A percentile compares a stretch with the other conserved stretches of the same genome.
phyloP scores from a whole-genome alignment of 371 early-diverging fungal species.

The Saksenaea oblongispora region DNA sequence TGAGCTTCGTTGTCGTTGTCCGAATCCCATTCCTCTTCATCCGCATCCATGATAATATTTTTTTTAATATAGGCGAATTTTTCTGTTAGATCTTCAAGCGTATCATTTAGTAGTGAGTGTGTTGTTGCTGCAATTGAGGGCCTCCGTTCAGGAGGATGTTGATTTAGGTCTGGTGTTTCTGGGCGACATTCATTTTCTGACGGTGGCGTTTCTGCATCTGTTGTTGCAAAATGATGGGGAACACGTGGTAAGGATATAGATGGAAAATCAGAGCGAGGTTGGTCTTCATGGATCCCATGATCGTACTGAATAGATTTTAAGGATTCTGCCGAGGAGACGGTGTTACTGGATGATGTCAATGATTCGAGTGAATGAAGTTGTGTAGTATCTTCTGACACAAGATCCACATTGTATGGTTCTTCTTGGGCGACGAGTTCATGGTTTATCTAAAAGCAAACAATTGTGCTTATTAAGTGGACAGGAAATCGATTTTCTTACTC shows the following conservation, averaged over 20 bases:
- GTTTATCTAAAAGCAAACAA: not conserved
- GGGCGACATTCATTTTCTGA: not conserved
- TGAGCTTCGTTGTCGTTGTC: not conserved
- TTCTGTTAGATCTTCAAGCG: constrained; percentile 43
- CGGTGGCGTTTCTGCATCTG: not conserved
- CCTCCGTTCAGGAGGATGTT: not conserved
- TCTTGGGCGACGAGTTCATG: not conserved
- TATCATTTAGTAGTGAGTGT: constrained; percentile 40
- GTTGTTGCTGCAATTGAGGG: constrained; percentile 34
- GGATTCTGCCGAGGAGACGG: not conserved
- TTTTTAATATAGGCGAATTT: constrained; percentile 48
- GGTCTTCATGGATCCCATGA: not conserved
- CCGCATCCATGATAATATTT: constrained; percentile 45
- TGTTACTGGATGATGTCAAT: not conserved
- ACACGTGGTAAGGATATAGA: not conserved
- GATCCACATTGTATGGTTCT: not conserved
- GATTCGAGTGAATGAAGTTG: not conserved
- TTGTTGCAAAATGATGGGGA: not conserved
- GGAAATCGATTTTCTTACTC: not conserved
- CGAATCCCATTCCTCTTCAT: constrained; percentile 35
- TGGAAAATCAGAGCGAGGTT: not conserved
- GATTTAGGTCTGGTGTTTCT: not conserved
- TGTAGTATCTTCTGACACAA: not conserved
- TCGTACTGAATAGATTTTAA: not conserved
- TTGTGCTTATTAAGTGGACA: not conserved